Conservation (phyloP, 257 asterid species). For the Lycium ferocissimum region DNA sequence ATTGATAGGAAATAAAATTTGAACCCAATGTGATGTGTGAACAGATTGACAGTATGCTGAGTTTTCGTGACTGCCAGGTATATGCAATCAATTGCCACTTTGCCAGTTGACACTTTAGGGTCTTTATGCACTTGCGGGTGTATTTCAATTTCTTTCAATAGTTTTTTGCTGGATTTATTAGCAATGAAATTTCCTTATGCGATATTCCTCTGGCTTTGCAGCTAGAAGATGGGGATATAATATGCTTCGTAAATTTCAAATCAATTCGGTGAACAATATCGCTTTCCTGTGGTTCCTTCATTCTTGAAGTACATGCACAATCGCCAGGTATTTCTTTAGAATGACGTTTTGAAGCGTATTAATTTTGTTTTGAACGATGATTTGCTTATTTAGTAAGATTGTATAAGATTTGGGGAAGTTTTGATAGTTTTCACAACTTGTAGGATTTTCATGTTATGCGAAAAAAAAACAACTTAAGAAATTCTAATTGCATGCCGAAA, state of each 20-base stretch:
- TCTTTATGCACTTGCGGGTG: background rate
- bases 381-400: too few species aligned
- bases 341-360: too few species aligned
- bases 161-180: background rate
- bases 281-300: constrained; percentile 67
- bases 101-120: background rate
- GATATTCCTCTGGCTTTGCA: constrained; percentile 32
- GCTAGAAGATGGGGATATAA: constrained; percentile 82
- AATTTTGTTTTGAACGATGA: too few species aligned
- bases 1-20: constrained; percentile 68
- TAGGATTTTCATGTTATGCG: too few species aligned
- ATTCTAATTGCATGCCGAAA: too few species aligned
- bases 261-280: constrained; percentile 47
- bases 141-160: background rate
- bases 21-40: constrained; percentile 80
- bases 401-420: too few species aligned
- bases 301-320: constrained; percentile 73
- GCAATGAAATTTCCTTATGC: background rate
- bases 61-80: constrained; percentile 68
- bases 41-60: constrained; percentile 56
- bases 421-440: too few species aligned
- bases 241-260: too few species aligned
- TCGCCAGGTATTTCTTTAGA: too few species aligned
- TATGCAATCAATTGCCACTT: background rate
- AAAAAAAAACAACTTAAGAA: too few species aligned